Base-by-base conservation (phyloP, 805 yeast genomes). In the Teunomyces aglyptinius region DNA sequence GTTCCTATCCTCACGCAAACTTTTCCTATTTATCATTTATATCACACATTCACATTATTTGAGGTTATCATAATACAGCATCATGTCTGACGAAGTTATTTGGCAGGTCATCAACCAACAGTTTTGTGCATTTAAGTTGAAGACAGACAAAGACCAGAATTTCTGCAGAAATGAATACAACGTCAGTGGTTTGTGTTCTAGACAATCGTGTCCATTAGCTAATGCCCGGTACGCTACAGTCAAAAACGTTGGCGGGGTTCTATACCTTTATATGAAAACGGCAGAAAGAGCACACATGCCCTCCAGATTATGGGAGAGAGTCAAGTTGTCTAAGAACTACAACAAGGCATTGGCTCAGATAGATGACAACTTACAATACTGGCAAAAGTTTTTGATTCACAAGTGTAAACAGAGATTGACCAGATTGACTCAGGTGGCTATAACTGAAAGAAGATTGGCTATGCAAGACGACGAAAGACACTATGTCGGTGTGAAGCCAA, bases 261-360 rank as follows among this genome's bases (percentile, higher is more conserved):
- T 89, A 41, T 89, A 88, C 59, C 70, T 89, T 29, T 94, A 94
- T 70, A 94, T 94, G 89, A 94, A 94, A 66, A 94, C 98, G 1
- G 96, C 95, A 1, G 99, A 94, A 72, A 83, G 99, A 70, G 95
- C 96, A 16, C 98, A 94, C 64, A 87, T 90, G 52, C 99, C 99
- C 11, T 82, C 87, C 38, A 86, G 86, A 58, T 73, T 89, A 64
- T 94, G 99, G 99, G 97, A 94, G 70, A 80, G 97, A 59, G 86
- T 94, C 61, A 86, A 85, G 66, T 76, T 94, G 50, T 86, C 94
- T 40, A 90, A 89, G 68, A 91, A 94, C 67, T 94, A 90, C 65
- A 78, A 85, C 44, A 86, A 81, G 64, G 98, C 98, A 1, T 75
- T 94, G 59, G 78, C 79, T 52, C 99, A 94, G 67, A 80, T 94